Evolutionary conservation across 1,284 basidiomycete species (phyloP).

Genomic region (Boletellus sp.): DNA sequence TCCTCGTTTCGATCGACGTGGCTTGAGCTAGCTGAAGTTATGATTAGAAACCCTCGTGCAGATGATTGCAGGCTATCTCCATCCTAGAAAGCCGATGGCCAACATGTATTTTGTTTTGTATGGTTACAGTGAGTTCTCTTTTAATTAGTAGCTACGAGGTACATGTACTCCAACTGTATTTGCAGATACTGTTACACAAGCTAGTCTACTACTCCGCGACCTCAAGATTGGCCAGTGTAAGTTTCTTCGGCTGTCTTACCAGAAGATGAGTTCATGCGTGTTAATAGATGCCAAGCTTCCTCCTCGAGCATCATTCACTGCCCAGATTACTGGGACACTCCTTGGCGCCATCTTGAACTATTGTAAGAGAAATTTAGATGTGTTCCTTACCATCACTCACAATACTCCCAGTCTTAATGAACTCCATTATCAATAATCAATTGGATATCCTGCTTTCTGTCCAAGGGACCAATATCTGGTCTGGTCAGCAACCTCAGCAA

Average conservation of each 20-base stretch:
- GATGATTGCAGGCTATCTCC: conserved; percentile 59
- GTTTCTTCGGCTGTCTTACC: conserved; percentile 3
- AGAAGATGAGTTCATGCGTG: neutral
- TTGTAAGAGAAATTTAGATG: conserved; percentile 29
- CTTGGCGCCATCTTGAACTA: conserved; percentile 53
- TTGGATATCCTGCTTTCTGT: conserved; percentile 45
- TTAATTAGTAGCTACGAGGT: neutral
- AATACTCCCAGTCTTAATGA: conserved; percentile 43
- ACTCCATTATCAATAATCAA: conserved; percentile 53
- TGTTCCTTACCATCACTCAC: neutral
- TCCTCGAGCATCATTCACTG: conserved; percentile 59
- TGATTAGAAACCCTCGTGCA: conserved; percentile 39
- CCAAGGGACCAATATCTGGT: conserved; percentile 60
- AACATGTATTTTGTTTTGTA: conserved; percentile 60
- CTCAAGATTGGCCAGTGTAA: conserved; percentile 59
- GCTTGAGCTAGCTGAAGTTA: neutral
- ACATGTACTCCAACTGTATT: neutral
- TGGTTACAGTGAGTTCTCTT: conserved; percentile 39
- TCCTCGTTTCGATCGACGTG: neutral
- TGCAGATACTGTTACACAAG: conserved; percentile 43
- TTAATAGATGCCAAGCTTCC: conserved; percentile 58
- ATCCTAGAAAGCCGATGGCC: conserved; percentile 55
- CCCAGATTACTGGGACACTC: conserved; percentile 53
- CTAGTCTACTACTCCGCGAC: conserved; percentile 46
- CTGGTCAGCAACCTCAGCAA: conserved; percentile 52